phyloP scores from a whole-genome alignment of 768 basidiomycete species.

The Naematelia encephala region DNA sequence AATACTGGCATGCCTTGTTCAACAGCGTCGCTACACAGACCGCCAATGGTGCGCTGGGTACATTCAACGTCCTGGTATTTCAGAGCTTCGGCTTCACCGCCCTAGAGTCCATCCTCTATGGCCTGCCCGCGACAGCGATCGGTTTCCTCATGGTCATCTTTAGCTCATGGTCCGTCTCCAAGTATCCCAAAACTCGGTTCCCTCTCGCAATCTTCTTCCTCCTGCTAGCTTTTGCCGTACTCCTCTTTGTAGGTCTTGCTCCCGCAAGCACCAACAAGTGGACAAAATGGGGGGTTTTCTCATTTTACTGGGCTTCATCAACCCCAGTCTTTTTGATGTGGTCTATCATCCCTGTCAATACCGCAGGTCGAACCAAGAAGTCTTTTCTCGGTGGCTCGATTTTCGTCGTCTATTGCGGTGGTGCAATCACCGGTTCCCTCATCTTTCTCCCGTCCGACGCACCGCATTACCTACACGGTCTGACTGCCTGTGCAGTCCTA shows the following conservation, averaged over 20 bases:
- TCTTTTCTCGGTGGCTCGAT: no score
- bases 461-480: neutral
- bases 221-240: conserved; percentile 10
- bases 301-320: no score
- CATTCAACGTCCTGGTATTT: conserved; percentile 19
- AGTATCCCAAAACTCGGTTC: conserved; percentile 14
- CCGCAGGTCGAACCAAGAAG: conserved; percentile 37
- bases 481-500: conserved; percentile 23
- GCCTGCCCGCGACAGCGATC: conserved; percentile 16
- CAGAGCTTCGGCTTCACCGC: conserved; percentile 26
- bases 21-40: conserved; percentile 24
- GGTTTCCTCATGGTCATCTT: conserved; percentile 20
- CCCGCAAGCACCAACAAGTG: conserved; percentile 9
- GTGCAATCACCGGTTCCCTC: no score
- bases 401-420: no score
- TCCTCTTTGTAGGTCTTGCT: conserved; percentile 22
- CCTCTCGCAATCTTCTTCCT: conserved; percentile 12
- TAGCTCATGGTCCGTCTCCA: conserved; percentile 10
- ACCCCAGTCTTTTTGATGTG: no score
- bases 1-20: conserved; percentile 15
- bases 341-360: conserved; percentile 27
- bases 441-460: no score
- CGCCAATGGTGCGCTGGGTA: conserved; percentile 29
- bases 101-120: conserved; percentile 20
- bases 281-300: no score